A percentile compares a stretch with the other conserved stretches of the same genome.
These are phyloP conservation scores for Podospora anserina DNA, from an alignment of 495 filamentous ascomycete species.

Conservation along the genomic window DNA sequence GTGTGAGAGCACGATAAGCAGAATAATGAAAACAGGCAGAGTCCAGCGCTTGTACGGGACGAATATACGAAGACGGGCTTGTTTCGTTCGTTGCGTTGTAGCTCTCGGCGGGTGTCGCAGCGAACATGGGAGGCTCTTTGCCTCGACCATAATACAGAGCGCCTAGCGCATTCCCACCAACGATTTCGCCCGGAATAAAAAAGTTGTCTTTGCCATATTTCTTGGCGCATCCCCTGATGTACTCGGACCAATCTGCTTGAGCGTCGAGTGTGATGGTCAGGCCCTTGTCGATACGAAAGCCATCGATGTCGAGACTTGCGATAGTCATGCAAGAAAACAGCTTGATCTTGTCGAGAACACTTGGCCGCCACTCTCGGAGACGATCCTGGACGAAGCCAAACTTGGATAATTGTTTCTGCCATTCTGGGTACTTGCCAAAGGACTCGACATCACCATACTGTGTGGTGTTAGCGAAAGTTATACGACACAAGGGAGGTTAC, in stretches of 20 bases:
- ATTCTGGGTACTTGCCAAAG: constrained; percentile 66
- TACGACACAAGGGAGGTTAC: not conserved
- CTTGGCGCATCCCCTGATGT: constrained; percentile 54
- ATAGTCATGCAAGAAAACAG: constrained; percentile 68
- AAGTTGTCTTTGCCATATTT: constrained; percentile 61
- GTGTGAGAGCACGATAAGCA: constrained; percentile 62
- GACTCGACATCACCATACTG: constrained; percentile 63
- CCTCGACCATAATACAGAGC: constrained; percentile 66
- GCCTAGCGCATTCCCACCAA: constrained; percentile 59
- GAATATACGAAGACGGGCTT: constrained; percentile 53
- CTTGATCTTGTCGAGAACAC: constrained; percentile 56
- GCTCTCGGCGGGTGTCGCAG: constrained; percentile 42
- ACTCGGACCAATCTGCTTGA: constrained; percentile 53
- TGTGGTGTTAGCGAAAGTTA: not conserved
- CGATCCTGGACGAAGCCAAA: constrained; percentile 73
- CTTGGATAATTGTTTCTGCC: constrained; percentile 61
- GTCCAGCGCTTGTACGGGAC: constrained; percentile 56
- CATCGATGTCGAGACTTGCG: constrained; percentile 62
- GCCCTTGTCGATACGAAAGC: constrained; percentile 67
- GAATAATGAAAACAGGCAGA: constrained; percentile 68
- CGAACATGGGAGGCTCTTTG: constrained; percentile 54
- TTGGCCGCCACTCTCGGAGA: constrained; percentile 66
- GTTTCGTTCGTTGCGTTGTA: constrained; percentile 42
- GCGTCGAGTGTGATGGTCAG: constrained; percentile 62
- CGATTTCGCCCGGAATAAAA: constrained; percentile 64